Evolutionary conservation across 2,329 filamentous ascomycete genomes (phyloP).

Genomic region (Claviceps humidiphila): DNA sequence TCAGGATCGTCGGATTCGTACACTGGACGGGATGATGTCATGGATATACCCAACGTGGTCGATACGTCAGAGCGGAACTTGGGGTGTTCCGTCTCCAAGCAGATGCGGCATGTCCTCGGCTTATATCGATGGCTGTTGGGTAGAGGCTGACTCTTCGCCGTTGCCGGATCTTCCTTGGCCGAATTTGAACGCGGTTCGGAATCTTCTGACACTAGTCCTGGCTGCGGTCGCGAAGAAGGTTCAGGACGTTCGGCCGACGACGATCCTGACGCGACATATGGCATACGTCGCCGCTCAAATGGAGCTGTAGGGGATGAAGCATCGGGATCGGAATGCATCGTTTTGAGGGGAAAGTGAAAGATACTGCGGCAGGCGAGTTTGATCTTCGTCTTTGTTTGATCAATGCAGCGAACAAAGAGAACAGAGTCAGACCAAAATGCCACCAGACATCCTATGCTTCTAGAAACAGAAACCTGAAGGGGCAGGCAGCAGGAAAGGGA

Average conservation of each 20-base stretch:
- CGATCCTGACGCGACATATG: conserved; percentile 1
- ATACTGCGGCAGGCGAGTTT: not conserved
- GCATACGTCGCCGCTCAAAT: conserved; percentile 3
- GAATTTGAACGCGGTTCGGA: not conserved
- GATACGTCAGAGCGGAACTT: conserved; percentile 27
- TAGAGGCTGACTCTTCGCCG: conserved; percentile 7
- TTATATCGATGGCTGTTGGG: conserved; percentile 38
- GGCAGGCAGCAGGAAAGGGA: not conserved
- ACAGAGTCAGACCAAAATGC: not conserved
- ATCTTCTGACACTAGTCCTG: not conserved
- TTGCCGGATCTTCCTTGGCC: conserved; percentile 1
- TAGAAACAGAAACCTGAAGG: not conserved
- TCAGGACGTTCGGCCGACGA: conserved; percentile 1
- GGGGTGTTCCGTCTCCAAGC: conserved; percentile 54
- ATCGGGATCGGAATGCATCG: conserved; percentile 15
- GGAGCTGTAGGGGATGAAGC: conserved; percentile 13
- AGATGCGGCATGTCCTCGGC: conserved; percentile 75
- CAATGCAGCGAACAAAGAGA: not conserved
- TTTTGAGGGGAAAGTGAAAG: not conserved
- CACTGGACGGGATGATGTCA: conserved; percentile 21
- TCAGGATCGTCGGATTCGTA: conserved; percentile 66
- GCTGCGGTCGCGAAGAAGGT: not conserved
- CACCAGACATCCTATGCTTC: conserved; percentile 4
- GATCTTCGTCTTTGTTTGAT: not conserved
- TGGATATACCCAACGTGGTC: conserved; percentile 20